Evolutionary conservation across 2,329 filamentous ascomycete genomes (phyloP).

Genomic region (Fusarium sp.): DNA sequence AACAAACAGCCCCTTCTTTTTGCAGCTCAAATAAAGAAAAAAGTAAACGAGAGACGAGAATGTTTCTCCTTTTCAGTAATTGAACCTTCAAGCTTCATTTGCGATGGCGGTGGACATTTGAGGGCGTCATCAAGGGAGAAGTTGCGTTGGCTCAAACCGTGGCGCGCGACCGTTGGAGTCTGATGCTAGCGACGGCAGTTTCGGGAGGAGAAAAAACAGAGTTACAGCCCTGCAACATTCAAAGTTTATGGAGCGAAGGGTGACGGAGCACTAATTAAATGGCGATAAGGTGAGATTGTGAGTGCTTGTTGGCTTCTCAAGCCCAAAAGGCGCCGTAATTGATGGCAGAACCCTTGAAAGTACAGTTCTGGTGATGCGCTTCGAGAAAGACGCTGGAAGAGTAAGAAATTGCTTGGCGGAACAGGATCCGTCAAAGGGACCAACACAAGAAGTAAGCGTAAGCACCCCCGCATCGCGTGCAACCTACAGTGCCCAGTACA

Average conservation of each 20-base stretch:
- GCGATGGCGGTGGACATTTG: not conserved
- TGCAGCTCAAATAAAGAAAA: not conserved
- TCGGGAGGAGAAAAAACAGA: not conserved
- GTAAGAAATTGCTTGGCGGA: conserved; percentile 9
- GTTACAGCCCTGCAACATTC: not conserved
- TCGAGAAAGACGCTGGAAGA: not conserved
- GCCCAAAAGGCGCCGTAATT: too few species aligned
- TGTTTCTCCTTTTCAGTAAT: not conserved
- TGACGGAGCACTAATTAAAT: not conserved
- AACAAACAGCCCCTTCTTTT: conserved; percentile 3
- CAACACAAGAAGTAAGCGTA: not conserved
- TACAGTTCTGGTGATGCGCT: not conserved
- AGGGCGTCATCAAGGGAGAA: not conserved
- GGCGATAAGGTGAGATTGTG: not conserved
- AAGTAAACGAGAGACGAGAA: not conserved
- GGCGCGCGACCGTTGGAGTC: not conserved
- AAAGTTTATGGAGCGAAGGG: not conserved
- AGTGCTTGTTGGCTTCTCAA: not conserved
- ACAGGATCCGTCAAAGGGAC: conserved; percentile 12
- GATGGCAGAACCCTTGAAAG: not conserved
- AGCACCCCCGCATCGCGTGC: conserved; percentile 8
- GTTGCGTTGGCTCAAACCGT: not conserved
- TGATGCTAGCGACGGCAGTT: not conserved
- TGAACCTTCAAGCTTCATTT: rapidly evolving
- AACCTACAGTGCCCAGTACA: not conserved